These are phyloP conservation scores for Cnidoscolus chayamansa DNA, from an alignment of 441 rosid genomes.

Conservation along the genomic window DNA sequence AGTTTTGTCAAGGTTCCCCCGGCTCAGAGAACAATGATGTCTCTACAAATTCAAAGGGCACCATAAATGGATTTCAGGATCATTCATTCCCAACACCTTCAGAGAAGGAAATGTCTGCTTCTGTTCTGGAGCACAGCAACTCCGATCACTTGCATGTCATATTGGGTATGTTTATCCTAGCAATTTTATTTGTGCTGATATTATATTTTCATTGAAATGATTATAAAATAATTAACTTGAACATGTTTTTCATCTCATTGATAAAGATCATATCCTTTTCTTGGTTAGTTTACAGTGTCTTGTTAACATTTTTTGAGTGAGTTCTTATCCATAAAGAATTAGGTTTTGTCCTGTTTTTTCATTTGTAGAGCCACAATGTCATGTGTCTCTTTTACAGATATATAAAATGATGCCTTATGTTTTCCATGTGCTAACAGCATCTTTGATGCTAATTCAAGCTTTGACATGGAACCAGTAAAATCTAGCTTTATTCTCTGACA, in stretches of 20 bases:
- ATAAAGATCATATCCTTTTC: background rate
- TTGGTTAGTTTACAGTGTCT: background rate
- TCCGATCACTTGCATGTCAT: slow-evolving; percentile 46
- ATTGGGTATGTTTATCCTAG: slow-evolving; percentile 42
- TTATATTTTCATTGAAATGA: background rate
- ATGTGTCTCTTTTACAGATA: background rate
- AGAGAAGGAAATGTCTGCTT: slow-evolving; percentile 35
- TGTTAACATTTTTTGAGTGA: background rate
- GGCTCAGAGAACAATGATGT: slow-evolving; percentile 39
- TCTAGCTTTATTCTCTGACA: slow-evolving; percentile 28
- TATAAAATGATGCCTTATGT: slow-evolving; percentile 14
- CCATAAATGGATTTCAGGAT: slow-evolving; percentile 37
- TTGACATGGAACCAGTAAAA: slow-evolving; percentile 17
- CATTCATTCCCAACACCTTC: slow-evolving; percentile 30
- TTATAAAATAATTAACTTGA: background rate
- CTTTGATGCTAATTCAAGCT: slow-evolving; percentile 19
- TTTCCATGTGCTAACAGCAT: slow-evolving; percentile 15
- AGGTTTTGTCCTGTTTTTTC: background rate
- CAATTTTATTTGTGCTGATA: background rate
- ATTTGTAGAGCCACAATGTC: background rate
- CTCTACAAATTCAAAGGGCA: slow-evolving; percentile 37
- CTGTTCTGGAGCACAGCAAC: slow-evolving; percentile 38
- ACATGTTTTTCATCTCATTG: background rate
- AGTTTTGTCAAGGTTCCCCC: slow-evolving; percentile 32
- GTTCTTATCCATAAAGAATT: background rate